Conservation (phyloP, 1,284 basidiomycete genomes). For the Leccinum colubrinum region DNA sequence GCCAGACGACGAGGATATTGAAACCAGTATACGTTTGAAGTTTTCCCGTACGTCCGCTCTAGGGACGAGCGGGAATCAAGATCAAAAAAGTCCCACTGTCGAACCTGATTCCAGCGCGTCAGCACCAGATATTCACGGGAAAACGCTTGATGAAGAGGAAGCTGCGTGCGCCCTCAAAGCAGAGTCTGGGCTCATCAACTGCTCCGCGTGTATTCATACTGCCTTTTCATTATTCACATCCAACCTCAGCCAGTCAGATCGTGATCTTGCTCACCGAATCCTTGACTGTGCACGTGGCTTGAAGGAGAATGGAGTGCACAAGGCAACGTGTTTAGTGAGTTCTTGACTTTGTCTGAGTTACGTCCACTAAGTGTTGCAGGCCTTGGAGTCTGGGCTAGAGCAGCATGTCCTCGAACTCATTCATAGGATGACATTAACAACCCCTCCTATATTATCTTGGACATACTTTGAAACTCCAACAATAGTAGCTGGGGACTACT, state of each 20-base stretch:
- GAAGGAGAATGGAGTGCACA: slow-evolving; percentile 47
- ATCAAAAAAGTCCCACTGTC: slow-evolving; percentile 14
- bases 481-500: slow-evolving; percentile 47
- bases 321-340: slow-evolving; percentile 48
- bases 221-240: slow-evolving; percentile 39
- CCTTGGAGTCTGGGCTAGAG: slow-evolving; percentile 9
- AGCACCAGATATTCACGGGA: slow-evolving; percentile 41
- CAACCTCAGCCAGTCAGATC: slow-evolving; percentile 36
- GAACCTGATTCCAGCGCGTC: slow-evolving; percentile 9
- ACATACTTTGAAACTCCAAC: slow-evolving; percentile 56
- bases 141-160: slow-evolving; percentile 38
- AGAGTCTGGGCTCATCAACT: slow-evolving; percentile 52
- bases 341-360: slow-evolving; percentile 1
- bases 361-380: slow-evolving; percentile 17
- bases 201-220: slow-evolving; percentile 52
- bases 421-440: slow-evolving; percentile 42
- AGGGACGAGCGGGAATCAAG: slow-evolving; percentile 14
- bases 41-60: slow-evolving; percentile 31
- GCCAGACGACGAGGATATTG: slow-evolving; percentile 79
- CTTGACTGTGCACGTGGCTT: slow-evolving; percentile 42
- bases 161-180: slow-evolving; percentile 50
- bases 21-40: slow-evolving; percentile 56
- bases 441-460: slow-evolving; percentile 63
- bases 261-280: slow-evolving; percentile 37
- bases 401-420: slow-evolving; percentile 33